These are phyloP conservation scores for Coniosporium tulheliwenetii DNA, from an alignment of 2,329 filamentous ascomycete species.

Conservation along the genomic window DNA sequence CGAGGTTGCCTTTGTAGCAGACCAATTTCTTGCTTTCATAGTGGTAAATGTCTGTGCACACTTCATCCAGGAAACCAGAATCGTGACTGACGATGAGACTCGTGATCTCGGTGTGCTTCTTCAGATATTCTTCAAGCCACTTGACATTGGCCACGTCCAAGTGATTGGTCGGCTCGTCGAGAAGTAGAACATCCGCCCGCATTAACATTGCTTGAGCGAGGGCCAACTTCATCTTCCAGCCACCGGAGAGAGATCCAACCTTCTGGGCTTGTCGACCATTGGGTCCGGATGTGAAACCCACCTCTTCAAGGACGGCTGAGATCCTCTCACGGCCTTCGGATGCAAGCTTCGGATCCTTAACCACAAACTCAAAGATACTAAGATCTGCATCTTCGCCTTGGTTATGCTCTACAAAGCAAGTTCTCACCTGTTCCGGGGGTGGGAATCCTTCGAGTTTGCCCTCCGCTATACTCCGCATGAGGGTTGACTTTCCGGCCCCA, in stretches of 20 bases:
- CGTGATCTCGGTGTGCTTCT: constrained; percentile 90
- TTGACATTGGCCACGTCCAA: constrained; percentile 91
- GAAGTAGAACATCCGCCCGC: constrained; percentile 85
- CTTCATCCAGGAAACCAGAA: constrained; percentile 89
- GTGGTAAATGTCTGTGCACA: constrained; percentile 98
- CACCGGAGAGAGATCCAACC: constrained; percentile 88
- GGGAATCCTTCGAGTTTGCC: constrained; percentile 97
- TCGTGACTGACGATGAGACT: constrained; percentile 98
- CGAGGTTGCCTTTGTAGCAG: constrained; percentile 69
- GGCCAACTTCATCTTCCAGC: constrained; percentile 99
- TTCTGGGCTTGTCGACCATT: constrained; percentile 78
- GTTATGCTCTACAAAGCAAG: constrained; percentile 98
- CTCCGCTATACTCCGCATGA: constrained; percentile 91
- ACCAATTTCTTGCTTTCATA: constrained; percentile 96
- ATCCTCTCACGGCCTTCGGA: constrained; percentile 69
- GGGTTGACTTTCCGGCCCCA: constrained; percentile 94
- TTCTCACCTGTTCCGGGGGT: constrained; percentile 76
- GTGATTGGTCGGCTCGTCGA: constrained; percentile 99
- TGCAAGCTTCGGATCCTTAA: constrained; percentile 75
- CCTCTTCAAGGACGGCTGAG: constrained; percentile 67
- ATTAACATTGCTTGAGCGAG: constrained; percentile 92
- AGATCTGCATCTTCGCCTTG: constrained; percentile 96
- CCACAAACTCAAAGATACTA: constrained; percentile 84
- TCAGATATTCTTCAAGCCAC: constrained; percentile 91
- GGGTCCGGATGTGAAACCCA: constrained; percentile 83